Base-by-base conservation (phyloP, 768 basidiomycete species). In the Suillus fuscotomentosus region DNA sequence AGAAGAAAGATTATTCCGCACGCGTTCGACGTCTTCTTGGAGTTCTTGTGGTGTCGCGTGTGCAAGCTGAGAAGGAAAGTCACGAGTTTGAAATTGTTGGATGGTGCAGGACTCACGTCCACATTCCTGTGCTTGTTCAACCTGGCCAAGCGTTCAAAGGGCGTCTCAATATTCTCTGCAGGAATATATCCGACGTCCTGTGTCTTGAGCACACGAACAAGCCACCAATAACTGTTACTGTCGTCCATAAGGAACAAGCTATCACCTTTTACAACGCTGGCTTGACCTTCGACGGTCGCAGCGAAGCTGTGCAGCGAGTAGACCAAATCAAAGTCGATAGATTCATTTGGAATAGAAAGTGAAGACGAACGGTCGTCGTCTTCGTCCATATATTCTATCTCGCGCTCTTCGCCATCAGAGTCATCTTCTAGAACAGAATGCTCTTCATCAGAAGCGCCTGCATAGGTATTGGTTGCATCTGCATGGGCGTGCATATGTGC, bases 211-310 rank as follows among this genome's bases (percentile, higher is more conserved):
- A 99, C 97, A 55, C 95, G 88, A 9, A 99, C 97, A 59, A 99
- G 91, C 97, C 97, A 99, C 97, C 97, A 99, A 79, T 99, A 99
- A 77, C 93, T 94, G 77, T 99, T 99, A 63, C 90, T 94, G 76
- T 99, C 97, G 79, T 99, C 97, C 86, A 99, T 94, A 51, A 99
- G 82, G 73, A 95, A 90, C 54, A 99, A 84, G 66, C 92, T 93
- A 82, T 99, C 97, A 31, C 97, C 97, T 78, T 98, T 99, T 76
- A 97, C 94, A 68, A 99, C 97, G 69, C 93, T 97, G 3, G 97
- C 97, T 79, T 99, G 97, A 31, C 97, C 97, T 72, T 98, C 97
- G 42, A 99, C 96, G 0, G 97, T 99, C 0, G 97, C 97, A 5
- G 95, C 91, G 76, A 99, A 99, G 69, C 92, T 96, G 74, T 97